Percentiles rank a stretch among this genome's conserved stretches.
Evolutionary conservation across 148 eudicot genomes (phyloP).

Genomic region (Beta vulgaris): DNA sequence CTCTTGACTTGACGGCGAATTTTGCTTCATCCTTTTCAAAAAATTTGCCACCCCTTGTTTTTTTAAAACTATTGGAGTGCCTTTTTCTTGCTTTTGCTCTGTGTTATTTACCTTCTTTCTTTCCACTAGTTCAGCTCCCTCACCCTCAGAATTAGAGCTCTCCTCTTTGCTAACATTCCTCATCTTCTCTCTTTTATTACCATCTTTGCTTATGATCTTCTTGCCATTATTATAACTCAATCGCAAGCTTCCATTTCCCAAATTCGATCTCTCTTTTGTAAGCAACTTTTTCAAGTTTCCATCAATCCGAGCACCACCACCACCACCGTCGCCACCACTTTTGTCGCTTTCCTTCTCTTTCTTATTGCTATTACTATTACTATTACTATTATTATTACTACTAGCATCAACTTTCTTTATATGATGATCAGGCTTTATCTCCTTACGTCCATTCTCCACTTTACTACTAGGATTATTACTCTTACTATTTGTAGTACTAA

Average conservation of each 20-base stretch:
- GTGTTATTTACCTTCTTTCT: slow-evolving; percentile 13
- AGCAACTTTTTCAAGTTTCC: slow-evolving; percentile 25
- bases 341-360: slow-evolving; percentile 15
- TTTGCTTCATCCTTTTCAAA: slow-evolving; percentile 38
- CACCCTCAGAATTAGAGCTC: slow-evolving; percentile 21
- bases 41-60: slow-evolving; percentile 41
- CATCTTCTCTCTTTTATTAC: slow-evolving; percentile 8
- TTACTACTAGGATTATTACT: not conserved
- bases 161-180: slow-evolving; percentile 1
- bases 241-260: slow-evolving; percentile 25
- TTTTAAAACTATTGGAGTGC: slow-evolving; percentile 16
- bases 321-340: not conserved
- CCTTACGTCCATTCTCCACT: slow-evolving; percentile 14
- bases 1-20: slow-evolving; percentile 36
- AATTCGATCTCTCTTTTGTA: slow-evolving; percentile 24
- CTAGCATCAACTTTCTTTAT: slow-evolving; percentile 15
- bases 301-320: not conserved
- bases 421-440: slow-evolving; percentile 15
- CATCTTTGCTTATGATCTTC: slow-evolving; percentile 24
- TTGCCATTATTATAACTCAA: slow-evolving; percentile 27
- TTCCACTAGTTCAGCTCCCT: not conserved
- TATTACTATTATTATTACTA: not conserved
- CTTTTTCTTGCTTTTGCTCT: slow-evolving; percentile 31
- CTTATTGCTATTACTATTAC: not conserved
- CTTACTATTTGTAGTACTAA: not conserved